Evolutionary conservation across 306 rosid species (phyloP), one percentile per base, ranked within the genome.

Genomic region (Dicorynia guianensis): DNA sequence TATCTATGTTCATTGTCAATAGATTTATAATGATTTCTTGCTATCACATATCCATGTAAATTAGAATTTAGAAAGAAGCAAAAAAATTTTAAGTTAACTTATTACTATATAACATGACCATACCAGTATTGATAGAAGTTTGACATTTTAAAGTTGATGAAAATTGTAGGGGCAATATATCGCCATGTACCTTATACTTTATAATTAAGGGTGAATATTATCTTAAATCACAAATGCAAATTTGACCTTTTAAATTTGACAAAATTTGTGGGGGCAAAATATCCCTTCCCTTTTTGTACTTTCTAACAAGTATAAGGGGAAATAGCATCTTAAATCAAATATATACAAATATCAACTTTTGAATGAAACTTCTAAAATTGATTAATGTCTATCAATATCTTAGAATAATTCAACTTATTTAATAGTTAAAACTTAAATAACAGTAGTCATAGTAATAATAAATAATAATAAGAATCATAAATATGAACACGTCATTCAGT

Each of bases 21-120:
- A 61, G 53, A 79, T 33, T 40, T 43, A 17, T 9, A 63, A 55
- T n/a, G 10, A 36, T 36, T 33, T 43, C 59, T 14, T 34, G 63
- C 55, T 63, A 52, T 44, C 52, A 64, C 43, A 38, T 44, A 71
- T 53, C 44, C 34, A 17, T 40, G 36, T 69, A 69, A 77, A 6
- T 38, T 54, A 7, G 11, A 59, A 10, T 30, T 62, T 42, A 44
- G n/a, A 54, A 10, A 8, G 30, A 59, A 47, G 64, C 30, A 70
- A 33, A 62, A 35, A 40, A 78, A 33, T 19, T 60, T 14, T 42
- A 68, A 17, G 63, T 69, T 46, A 60, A 76, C 53, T 57, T 47
- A 38, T 68, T 67, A 8, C 5, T 39, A 14, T 53, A 20, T 59
- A 49, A 49, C 50, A 48, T 47, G 18, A 34, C 8, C 64, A 40